Percentiles rank a stretch among this genome's conserved stretches.
Conservation (phyloP, 805 yeast genomes). For the Groenewaldozyma salmanticensis region DNA sequence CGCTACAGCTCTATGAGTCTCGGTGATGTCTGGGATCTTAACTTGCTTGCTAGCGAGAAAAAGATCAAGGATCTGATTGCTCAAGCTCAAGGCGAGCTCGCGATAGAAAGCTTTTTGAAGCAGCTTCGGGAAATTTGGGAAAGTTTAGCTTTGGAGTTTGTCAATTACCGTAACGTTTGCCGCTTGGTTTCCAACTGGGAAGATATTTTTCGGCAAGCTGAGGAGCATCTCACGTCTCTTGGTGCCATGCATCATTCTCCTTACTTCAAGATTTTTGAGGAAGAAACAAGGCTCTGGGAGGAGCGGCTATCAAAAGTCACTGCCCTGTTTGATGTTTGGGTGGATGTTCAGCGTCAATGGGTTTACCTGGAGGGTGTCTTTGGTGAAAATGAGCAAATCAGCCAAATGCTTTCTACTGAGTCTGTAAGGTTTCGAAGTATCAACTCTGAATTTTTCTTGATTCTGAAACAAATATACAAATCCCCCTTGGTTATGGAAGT, state of each 20-base stretch:
- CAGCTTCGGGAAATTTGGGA: slow-evolving; percentile 51
- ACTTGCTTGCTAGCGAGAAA: slow-evolving; percentile 37
- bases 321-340: slow-evolving; percentile 56
- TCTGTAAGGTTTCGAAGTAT: slow-evolving; percentile 53
- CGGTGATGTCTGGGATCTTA: slow-evolving; percentile 53
- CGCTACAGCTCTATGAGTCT: slow-evolving; percentile 30
- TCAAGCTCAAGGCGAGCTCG: slow-evolving; percentile 64
- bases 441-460: slow-evolving; percentile 48
- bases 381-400: slow-evolving; percentile 36
- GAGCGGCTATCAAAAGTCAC: slow-evolving; percentile 41
- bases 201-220: slow-evolving; percentile 43
- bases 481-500: slow-evolving; percentile 47
- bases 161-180: slow-evolving; percentile 42
- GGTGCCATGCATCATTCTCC: slow-evolving; percentile 64
- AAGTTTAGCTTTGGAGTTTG: slow-evolving; percentile 39
- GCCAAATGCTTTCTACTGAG: slow-evolving; percentile 59
- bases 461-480: slow-evolving; percentile 42
- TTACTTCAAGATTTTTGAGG: slow-evolving; percentile 50
- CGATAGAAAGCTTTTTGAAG: slow-evolving; percentile 47
- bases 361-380: slow-evolving; percentile 75
- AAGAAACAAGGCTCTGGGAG: slow-evolving; percentile 46
- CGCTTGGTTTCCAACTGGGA: slow-evolving; percentile 64
- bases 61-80: slow-evolving; percentile 40
- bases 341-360: slow-evolving; percentile 85
- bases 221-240: slow-evolving; percentile 52